Percentiles rank a stretch among this genome's conserved stretches.
Conservation (phyloP, 345 rosid species). For the Garcia nutans region DNA sequence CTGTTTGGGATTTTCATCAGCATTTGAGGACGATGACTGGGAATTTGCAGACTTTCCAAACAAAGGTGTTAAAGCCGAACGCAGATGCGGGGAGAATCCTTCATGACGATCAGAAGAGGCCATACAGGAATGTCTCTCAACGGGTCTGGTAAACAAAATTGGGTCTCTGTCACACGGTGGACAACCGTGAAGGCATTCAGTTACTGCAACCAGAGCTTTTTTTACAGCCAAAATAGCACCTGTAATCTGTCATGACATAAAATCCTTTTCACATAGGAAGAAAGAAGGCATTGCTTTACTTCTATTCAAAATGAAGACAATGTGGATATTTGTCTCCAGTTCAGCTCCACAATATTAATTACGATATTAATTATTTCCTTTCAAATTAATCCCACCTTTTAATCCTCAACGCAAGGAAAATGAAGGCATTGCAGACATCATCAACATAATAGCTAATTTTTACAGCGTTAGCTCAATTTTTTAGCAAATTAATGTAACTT, state of each 20-base stretch:
- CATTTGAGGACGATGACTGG: constrained; percentile 23
- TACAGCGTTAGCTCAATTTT: not conserved
- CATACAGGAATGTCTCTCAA: constrained; percentile 26
- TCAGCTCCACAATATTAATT: not conserved
- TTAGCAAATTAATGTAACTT: not conserved
- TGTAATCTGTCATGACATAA: constrained; percentile 42
- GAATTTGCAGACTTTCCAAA: constrained; percentile 19
- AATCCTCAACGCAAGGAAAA: not conserved
- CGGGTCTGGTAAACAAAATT: constrained; percentile 19
- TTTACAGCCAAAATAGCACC: constrained; percentile 55
- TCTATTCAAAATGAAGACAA: not conserved
- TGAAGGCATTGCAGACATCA: not conserved
- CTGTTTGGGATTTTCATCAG: constrained; percentile 18
- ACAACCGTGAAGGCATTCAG: constrained; percentile 40
- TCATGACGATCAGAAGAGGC: constrained; percentile 39
- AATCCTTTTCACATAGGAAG: constrained; percentile 3
- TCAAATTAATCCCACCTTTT: not conserved
- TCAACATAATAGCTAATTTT: not conserved
- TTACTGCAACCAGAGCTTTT: constrained; percentile 61
- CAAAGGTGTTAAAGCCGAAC: constrained; percentile 32
- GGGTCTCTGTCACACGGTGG: constrained; percentile 32
- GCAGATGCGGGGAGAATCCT: constrained; percentile 53
- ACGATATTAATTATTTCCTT: too few relatives aligned
- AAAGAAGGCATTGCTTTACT: not conserved
- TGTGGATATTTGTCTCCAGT: not conserved